These are phyloP conservation scores for Ulmus americana DNA, from an alignment of 331 rosid genomes.

Conservation along the genomic window DNA sequence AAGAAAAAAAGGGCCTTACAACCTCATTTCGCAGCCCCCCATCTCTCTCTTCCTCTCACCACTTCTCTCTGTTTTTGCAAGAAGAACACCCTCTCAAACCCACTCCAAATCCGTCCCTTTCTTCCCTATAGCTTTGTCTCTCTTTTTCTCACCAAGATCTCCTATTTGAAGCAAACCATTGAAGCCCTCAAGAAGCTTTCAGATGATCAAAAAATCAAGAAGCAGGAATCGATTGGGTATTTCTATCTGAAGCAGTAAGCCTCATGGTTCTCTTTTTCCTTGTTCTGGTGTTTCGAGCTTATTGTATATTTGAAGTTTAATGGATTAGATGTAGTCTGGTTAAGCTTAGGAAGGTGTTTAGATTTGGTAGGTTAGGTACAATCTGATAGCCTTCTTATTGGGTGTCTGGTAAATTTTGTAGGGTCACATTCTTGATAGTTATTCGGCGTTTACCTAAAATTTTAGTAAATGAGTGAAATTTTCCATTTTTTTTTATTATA, in stretches of 20 bases:
- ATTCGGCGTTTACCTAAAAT: no score
- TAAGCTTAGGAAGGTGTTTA: background rate
- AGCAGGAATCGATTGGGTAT: background rate
- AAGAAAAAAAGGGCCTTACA: no score
- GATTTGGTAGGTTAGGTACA: background rate
- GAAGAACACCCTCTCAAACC: no score
- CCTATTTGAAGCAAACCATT: no score
- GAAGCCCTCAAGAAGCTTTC: no score
- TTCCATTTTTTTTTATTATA: background rate
- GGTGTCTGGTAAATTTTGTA: background rate
- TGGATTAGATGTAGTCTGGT: conserved; percentile 2
- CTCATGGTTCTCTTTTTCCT: background rate
- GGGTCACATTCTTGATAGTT: background rate
- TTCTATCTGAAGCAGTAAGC: background rate
- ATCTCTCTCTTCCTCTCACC: no score
- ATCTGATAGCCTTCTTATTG: background rate
- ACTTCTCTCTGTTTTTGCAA: no score
- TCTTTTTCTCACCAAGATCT: no score
- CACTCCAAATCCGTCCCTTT: no score
- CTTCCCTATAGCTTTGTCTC: no score
- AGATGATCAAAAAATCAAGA: background rate
- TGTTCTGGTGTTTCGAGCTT: background rate
- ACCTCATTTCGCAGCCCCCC: no score
- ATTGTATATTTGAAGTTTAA: background rate
- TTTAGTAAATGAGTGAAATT: background rate